These are phyloP conservation scores for Colletotrichum musicola DNA, from an alignment of 2,329 filamentous ascomycete species.

Conservation along the genomic window DNA sequence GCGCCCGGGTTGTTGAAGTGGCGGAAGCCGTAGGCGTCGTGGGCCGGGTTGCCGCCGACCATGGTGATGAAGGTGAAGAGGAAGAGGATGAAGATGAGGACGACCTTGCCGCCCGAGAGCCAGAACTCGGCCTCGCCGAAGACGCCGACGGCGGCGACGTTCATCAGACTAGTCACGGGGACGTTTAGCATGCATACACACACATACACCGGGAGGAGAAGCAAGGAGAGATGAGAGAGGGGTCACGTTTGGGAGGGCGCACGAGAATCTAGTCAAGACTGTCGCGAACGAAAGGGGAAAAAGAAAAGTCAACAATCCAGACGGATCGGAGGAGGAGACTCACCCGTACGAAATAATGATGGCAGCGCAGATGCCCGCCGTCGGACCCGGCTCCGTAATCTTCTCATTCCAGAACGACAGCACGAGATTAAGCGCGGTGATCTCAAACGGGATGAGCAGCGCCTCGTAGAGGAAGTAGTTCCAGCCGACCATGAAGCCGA, in stretches of 20 bases:
- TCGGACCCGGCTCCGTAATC: conserved; percentile 35
- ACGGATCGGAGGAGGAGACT: conserved; percentile 2
- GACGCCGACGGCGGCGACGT: conserved; percentile 37
- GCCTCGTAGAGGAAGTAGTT: conserved; percentile 69
- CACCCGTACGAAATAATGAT: conserved; percentile 40
- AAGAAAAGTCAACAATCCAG: conserved; percentile 21
- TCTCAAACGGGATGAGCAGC: conserved; percentile 54
- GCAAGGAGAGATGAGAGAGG: background rate
- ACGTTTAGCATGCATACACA: conserved; percentile 38
- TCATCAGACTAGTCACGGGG: conserved; percentile 39
- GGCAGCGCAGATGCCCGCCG: conserved; percentile 42
- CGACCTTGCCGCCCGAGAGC: conserved; percentile 66
- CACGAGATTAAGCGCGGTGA: conserved; percentile 42
- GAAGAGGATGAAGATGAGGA: conserved; percentile 72
- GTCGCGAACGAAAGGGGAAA: background rate
- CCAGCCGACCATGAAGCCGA: conserved; percentile 68
- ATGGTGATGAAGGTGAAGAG: conserved; percentile 66
- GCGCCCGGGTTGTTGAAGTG: conserved; percentile 39
- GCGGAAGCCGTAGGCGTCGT: conserved; percentile 43
- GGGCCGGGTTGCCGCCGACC: conserved; percentile 46
- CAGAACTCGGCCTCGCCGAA: conserved; percentile 72
- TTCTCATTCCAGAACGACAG: conserved; percentile 43
- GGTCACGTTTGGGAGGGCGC: conserved; percentile 4
- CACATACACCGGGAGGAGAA: background rate
- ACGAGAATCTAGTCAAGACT: conserved; percentile 16